Percentiles rank a stretch among this genome's conserved stretches.
These are phyloP conservation scores for Eudorina sp. DNA, from an alignment of 139 green algal genomes.

Conservation along the genomic window DNA sequence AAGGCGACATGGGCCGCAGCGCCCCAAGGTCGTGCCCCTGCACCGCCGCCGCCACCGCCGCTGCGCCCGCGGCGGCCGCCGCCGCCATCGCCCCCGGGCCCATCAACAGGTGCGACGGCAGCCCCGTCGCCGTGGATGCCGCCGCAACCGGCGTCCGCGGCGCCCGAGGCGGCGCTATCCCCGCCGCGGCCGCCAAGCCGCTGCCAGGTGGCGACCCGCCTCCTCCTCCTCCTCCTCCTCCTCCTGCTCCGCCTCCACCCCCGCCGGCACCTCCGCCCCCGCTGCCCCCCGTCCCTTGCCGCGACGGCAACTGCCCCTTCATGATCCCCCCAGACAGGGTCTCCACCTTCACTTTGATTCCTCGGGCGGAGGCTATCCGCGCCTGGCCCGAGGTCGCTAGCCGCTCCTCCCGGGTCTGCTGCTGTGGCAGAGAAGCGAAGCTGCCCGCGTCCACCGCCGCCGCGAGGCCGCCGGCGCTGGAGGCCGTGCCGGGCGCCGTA, in stretches of 20 bases:
- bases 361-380: conserved; percentile 23
- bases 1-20: not conserved
- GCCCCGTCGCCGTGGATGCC: conserved; percentile 23
- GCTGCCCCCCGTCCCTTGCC: not conserved
- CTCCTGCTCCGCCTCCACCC: not conserved
- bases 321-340: conserved; percentile 55
- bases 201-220: too few species aligned
- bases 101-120: not conserved
- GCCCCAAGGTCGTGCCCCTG: not conserved
- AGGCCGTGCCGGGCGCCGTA: not conserved
- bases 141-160: conserved; percentile 35
- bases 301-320: conserved; percentile 31
- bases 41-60: conserved; percentile 18
- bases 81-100: not conserved
- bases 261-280: not conserved
- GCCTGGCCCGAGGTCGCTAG: not conserved
- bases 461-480: not conserved
- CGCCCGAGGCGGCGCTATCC: not conserved
- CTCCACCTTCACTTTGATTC: conserved; percentile 58
- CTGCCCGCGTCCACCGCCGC: conserved; percentile 23
- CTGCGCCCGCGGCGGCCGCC: not conserved
- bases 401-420: not conserved
- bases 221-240: too few species aligned
- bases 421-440: conserved; percentile 19
- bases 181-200: not conserved